Evolutionary conservation across 2,329 filamentous ascomycete genomes (phyloP), one percentile per base, ranked within the genome.

Genomic region (Leptographium lundbergii): DNA sequence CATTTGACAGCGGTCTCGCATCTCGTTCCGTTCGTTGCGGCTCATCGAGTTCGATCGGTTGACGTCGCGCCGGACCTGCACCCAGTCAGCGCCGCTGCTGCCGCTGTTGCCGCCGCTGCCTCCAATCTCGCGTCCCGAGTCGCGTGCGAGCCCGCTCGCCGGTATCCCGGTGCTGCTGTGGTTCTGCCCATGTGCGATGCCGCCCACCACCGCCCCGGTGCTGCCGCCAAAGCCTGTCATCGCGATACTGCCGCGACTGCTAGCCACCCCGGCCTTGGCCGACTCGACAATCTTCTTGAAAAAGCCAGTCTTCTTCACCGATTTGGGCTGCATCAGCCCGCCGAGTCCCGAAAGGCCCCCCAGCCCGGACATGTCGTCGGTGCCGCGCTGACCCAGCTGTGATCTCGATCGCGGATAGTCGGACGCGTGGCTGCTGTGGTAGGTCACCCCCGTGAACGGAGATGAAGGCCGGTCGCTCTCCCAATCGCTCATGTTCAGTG

Each of bases 231-330:
- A 68, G 2, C 81, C 81, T 4, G 67, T 64, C 36, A 83, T 81
- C 3, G 86, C 87, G 64, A 96, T 89, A 63, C 87, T 95, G 64
- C 87, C 94, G 62, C 92, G 83, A 57, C 89, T 90, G 68, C 85
- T 95, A 2, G 92, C 92, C 39, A 95, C 91, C 36, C 91, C 90
- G 0, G 92, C 96, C 74, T 95, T 96, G 19, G 91, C 92, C 2
- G 89, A 90, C 64, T 96, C 91, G 34, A 96, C 83, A 66, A 97
- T 92, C 68, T 95, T 95, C 72, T 92, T 94, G 77, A 97, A 94
- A 67, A 97, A 95, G 5, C 45, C 59, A 11, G 34, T 29, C 51
- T 90, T 94, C 63, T 89, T 90, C 1, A 57, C 19, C 1, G 84
- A 78, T 72, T 91, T 88, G 0, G 91, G 91, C 61, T 79, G 75